Evolutionary conservation across 225 moss, liverwort and hornwort species (phyloP).

Genomic region (Ulota crispa): DNA sequence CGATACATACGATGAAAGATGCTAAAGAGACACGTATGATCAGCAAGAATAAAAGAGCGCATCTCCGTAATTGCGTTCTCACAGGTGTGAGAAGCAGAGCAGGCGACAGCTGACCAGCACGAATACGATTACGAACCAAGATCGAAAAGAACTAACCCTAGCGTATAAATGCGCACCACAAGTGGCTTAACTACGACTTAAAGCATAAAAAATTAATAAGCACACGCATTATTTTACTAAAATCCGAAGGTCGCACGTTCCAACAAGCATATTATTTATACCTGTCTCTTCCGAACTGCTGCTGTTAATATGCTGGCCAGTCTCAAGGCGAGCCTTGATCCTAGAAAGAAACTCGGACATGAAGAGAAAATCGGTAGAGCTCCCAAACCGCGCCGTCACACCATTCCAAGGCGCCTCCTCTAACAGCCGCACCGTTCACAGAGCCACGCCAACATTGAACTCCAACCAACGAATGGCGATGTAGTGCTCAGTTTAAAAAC

Average conservation of each 20-base stretch:
- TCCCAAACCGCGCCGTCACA: slow-evolving; percentile 48
- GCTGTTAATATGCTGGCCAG: slow-evolving; percentile 89
- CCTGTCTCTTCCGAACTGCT: slow-evolving; percentile 81
- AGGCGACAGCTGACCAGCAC: neutral
- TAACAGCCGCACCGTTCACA: neutral
- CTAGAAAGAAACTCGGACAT: slow-evolving; percentile 99
- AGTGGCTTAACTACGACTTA: slow-evolving; percentile 13
- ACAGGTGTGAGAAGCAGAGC: neutral
- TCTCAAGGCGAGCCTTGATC: slow-evolving; percentile 99
- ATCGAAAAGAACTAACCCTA: slow-evolving; percentile 32
- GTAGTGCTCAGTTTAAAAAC: slow-evolving; percentile 22
- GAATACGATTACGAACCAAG: slow-evolving; percentile 17
- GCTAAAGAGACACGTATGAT: neutral
- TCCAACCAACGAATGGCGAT: neutral
- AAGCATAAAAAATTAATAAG: slow-evolving; percentile 10
- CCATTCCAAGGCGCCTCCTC: slow-evolving; percentile 34
- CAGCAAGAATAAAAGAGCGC: slow-evolving; percentile 17
- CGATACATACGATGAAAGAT: neutral
- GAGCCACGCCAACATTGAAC: slow-evolving; percentile 16
- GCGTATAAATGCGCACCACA: slow-evolving; percentile 1
- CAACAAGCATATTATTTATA: slow-evolving; percentile 11
- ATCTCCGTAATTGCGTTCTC: neutral
- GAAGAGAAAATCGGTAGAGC: slow-evolving; percentile 58
- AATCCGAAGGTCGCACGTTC: slow-evolving; percentile 17
- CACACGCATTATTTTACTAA: neutral